These are phyloP conservation scores for Xerocomus nothofagi DNA, from an alignment of 1,284 basidiomycete species.

Conservation along the genomic window DNA sequence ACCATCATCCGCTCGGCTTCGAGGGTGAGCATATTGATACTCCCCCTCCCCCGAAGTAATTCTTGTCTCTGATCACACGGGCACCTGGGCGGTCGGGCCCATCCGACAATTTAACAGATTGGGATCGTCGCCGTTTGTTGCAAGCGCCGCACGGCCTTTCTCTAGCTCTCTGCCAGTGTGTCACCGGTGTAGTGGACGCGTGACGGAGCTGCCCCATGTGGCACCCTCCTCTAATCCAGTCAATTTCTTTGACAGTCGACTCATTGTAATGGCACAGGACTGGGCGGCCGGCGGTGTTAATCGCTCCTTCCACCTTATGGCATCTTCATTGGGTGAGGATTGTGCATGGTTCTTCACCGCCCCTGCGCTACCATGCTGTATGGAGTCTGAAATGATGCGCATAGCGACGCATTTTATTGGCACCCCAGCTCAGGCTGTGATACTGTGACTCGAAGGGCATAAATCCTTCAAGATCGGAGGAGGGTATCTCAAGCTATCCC, in stretches of 20 bases:
- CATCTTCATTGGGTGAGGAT: too few species aligned
- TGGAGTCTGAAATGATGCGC: too few species aligned
- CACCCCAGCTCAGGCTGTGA: neutral
- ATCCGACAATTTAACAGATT: neutral
- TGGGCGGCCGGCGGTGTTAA: neutral
- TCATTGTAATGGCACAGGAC: too few species aligned
- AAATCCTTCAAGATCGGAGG: neutral
- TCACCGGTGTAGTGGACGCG: neutral
- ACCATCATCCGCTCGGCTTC: neutral
- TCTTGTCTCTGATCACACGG: too few species aligned
- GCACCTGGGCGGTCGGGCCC: too few species aligned
- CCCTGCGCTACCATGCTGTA: conserved; percentile 3
- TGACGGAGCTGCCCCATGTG: neutral
- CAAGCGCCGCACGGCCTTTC: neutral
- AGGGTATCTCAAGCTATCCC: neutral
- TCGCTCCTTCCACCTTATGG: neutral
- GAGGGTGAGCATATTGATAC: neutral
- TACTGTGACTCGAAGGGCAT: neutral
- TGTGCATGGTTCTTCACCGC: too few species aligned
- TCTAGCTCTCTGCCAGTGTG: too few species aligned
- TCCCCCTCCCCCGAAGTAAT: too few species aligned
- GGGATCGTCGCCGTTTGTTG: neutral
- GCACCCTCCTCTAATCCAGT: neutral
- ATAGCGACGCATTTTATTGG: too few species aligned
- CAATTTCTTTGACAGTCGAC: neutral